Evolutionary conservation across 73 alveolate genomes (phyloP), one percentile per base, ranked within the genome.

Genomic region (Paramecium caudatum): DNA sequence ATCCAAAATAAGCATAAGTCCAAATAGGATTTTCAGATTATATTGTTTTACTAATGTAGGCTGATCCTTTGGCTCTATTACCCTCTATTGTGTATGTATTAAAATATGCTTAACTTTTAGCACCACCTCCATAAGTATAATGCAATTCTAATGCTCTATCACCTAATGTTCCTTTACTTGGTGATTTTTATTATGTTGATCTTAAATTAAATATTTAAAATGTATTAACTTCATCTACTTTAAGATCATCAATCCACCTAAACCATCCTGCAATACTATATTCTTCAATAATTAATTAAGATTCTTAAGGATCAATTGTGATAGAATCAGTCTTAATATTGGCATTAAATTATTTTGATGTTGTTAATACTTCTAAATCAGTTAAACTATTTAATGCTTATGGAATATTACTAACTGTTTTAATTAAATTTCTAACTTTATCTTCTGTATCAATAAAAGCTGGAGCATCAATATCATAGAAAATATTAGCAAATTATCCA

Each of bases 101-200:
- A 37, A 74, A 74, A 43, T 74, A 74, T 9, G 43, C 88, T 74
- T 45, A 17, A 46, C 88, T 74, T 43, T 74, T 41, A 37, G 88
- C 62, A 21, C 88, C 88, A 36, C 88, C 88, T 5, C 88, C 88
- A 74, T 37, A 45, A 41, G 88, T 74, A 13, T 74, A 74, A 74
- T 74, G 88, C 36, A 74, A 30, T 39, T 74, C 88, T 43, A 74
- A 41, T 41, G 88, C 63, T 13, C 88, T 45, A 74, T 74, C 88
- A 8, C 88, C 88, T 74, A 74, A 74, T 16, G 32, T 34, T 41
- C 88, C 88, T 74, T 74, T 74, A 27, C 55, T 37, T 8, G 62
- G 46, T 9, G 10, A 36, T 43, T 74, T 74, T 37, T 74, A 15
- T 5, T 74, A 13, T 41, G 88, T 74, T 15, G 88, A 74, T 45